A percentile compares a stretch with the other conserved stretches of the same genome.
phyloP scores from a whole-genome alignment of 2,329 filamentous ascomycete species.

The Chrysoporthe deuterocubensis region DNA sequence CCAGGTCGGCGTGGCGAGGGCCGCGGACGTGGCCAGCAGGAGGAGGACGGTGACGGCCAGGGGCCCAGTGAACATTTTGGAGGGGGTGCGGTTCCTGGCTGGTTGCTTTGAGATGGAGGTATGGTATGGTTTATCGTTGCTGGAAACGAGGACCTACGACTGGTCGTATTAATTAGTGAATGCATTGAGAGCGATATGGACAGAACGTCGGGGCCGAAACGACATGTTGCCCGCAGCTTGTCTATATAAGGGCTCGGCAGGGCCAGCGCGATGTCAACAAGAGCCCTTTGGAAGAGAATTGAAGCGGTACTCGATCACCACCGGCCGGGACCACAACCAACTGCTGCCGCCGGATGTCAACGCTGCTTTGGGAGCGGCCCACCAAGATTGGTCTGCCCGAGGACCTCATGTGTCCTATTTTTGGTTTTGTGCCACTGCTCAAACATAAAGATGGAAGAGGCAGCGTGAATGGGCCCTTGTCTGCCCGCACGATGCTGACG shows the following conservation, averaged over 20 bases:
- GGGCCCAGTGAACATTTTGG: background rate
- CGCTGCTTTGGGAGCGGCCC: background rate
- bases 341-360: background rate
- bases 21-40: background rate
- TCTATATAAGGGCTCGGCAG: background rate
- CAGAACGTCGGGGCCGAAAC: background rate
- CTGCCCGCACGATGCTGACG: background rate
- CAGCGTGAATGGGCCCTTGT: background rate
- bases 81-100: background rate
- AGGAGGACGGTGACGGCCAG: background rate
- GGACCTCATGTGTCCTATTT: background rate
- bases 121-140: background rate
- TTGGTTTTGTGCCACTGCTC: background rate
- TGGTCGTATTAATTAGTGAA: conserved; percentile 1
- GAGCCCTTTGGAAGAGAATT: background rate
- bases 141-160: background rate
- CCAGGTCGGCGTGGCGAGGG: background rate
- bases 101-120: background rate
- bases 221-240: background rate
- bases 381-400: background rate
- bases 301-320: background rate
- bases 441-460: background rate
- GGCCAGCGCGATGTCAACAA: background rate
- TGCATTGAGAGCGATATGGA: background rate
- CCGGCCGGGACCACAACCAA: background rate